phyloP scores from a whole-genome alignment of 1,139 yeast species.

The Debaryomycetaceae sp. region DNA sequence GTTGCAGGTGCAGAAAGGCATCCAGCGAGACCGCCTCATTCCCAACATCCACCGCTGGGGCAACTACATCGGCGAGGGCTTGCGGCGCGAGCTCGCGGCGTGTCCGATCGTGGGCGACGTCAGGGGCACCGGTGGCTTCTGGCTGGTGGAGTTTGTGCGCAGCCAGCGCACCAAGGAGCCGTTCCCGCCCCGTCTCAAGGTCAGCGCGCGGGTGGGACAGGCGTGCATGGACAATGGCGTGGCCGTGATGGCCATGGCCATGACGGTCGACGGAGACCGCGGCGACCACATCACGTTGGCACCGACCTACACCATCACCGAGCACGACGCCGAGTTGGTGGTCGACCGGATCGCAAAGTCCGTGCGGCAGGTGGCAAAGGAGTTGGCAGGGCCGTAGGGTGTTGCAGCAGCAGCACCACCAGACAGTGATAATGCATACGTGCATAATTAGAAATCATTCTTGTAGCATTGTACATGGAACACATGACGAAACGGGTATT shows the following conservation, averaged over 20 bases:
- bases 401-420: too few species aligned
- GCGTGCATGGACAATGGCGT: conserved; percentile 32
- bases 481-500: too few species aligned
- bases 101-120: conserved; percentile 41
- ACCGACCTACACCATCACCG: conserved; percentile 38
- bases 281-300: conserved; percentile 45
- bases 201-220: conserved; percentile 23
- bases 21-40: conserved; percentile 31
- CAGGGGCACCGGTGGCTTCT: conserved; percentile 53
- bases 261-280: conserved; percentile 24
- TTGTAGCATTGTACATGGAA: too few species aligned
- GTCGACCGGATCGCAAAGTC: conserved; percentile 17
- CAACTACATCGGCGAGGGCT: conserved; percentile 32
- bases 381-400: too few species aligned
- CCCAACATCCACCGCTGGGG: conserved; percentile 41
- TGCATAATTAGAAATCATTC: too few species aligned
- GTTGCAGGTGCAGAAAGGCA: conserved; percentile 45
- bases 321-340: conserved; percentile 34
- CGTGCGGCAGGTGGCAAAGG: conserved; percentile 9
- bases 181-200: conserved; percentile 21
- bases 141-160: conserved; percentile 47
- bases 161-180: conserved; percentile 38
- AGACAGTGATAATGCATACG: too few species aligned
- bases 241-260: conserved; percentile 32
- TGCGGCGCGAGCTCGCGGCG: conserved; percentile 18